phyloP scores from a whole-genome alignment of 2,329 filamentous ascomycete genomes.

The Neopestalotiopsis clavispora region DNA sequence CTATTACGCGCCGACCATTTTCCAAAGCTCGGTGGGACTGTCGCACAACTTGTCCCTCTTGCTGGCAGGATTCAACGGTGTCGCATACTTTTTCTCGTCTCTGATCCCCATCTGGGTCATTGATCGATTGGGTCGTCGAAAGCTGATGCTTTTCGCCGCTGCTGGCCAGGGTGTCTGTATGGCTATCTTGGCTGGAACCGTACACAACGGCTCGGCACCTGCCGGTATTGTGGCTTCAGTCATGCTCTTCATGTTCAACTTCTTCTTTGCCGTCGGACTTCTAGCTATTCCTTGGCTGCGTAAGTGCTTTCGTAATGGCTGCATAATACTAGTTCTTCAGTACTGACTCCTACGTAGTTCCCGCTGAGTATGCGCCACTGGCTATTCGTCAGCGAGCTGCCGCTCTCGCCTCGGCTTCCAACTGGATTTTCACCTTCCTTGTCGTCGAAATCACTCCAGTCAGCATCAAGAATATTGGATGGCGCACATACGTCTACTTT shows the following conservation, averaged over 20 bases:
- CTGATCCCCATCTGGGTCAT: conserved; percentile 40
- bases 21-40: conserved; percentile 49
- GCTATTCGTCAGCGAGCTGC: conserved; percentile 44
- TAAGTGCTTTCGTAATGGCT: background rate
- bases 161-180: conserved; percentile 46
- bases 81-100: conserved; percentile 39
- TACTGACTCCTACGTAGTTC: conserved; percentile 27
- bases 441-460: conserved; percentile 25
- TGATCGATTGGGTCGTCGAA: conserved; percentile 55
- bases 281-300: conserved; percentile 43
- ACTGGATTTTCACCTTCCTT: conserved; percentile 36
- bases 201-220: conserved; percentile 40
- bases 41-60: conserved; percentile 52
- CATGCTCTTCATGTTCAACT: conserved; percentile 50
- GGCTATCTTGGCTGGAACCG: conserved; percentile 50
- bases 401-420: conserved; percentile 43
- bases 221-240: conserved; percentile 47
- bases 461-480: conserved; percentile 23
- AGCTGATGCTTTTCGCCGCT: conserved; percentile 59
- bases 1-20: conserved; percentile 47
- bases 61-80: conserved; percentile 55
- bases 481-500: conserved; percentile 25
- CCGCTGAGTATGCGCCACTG: conserved; percentile 48
- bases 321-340: background rate
- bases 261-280: conserved; percentile 46